Evolutionary conservation across 108 stramenopile genomes (phyloP), one percentile per base, ranked within the genome.

Genomic region (Thalassiosira profunda): DNA sequence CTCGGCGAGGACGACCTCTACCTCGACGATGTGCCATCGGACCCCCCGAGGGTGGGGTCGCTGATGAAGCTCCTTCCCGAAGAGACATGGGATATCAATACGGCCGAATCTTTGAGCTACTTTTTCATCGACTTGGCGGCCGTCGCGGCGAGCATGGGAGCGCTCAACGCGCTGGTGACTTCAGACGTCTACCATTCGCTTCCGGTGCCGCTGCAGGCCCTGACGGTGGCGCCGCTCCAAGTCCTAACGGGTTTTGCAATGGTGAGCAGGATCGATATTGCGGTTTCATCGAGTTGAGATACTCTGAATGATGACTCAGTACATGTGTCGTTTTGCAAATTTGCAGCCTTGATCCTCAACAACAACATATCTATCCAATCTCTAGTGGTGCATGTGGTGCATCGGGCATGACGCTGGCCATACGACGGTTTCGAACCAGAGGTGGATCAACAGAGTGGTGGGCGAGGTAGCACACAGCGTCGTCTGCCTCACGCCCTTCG

Each of bases 381-480:
- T n/a, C n/a, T n/a, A n/a, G n/a, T 86, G 88, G 88, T 87, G 84
- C 58, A 85, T 84, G 67, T 90, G 89, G 89, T 90, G 89, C 63
- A 87, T 90, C 33, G 89, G 89, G 6, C 89, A 90, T 46, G 89
- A 90, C 51, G 86, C 89, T 3, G 89, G 89, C 8, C 89, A 90
- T 68, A 63, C 72, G n/a, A 67, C 76, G 7, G 68, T 87, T 23
- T 81, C 82, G 18, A 80, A 83, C 37, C 35, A 48, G 3, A 63
- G 63, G 21, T 9, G 26, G 11, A 79, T 87, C 60, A 90, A 90
- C 63, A 65, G 76, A 10, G 48, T 86, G 34, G 84, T 87, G 0
- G 89, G 89, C 12, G 89, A 90, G 68, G 64, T 90, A 21, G 54
- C 84, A 0, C 86, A 90, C 54, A 84, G 83, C 9, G 53, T 67